phyloP scores from a whole-genome alignment of 1,139 yeast species.

The Hyphopichia fennica region DNA sequence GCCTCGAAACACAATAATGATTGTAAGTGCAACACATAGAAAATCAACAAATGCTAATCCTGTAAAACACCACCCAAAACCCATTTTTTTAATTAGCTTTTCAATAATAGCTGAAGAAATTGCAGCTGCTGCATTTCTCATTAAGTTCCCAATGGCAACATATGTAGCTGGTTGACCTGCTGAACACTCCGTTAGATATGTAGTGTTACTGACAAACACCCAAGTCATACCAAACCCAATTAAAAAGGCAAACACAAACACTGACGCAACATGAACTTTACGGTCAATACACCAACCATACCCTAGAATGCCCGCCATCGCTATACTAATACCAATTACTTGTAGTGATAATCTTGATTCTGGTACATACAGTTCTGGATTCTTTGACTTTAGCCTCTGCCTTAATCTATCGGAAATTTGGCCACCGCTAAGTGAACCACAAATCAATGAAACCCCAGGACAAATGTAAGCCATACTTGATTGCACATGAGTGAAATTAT shows the following conservation, averaged over 20 bases:
- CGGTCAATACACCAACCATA: constrained; percentile 56
- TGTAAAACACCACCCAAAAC: constrained; percentile 61
- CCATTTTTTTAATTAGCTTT: constrained; percentile 41
- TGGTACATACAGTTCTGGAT: constrained; percentile 33
- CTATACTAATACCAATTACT: constrained; percentile 42
- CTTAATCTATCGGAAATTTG: constrained; percentile 45
- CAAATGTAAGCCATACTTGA: constrained; percentile 52
- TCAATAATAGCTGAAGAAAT: constrained; percentile 51
- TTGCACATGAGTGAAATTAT: constrained; percentile 34
- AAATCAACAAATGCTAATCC: constrained; percentile 48
- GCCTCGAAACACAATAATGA: constrained; percentile 27
- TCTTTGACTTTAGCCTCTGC: constrained; percentile 20
- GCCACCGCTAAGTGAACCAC: constrained; percentile 55
- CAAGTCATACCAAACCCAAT: constrained; percentile 60
- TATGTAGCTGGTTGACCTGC: constrained; percentile 54
- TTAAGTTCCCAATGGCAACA: constrained; percentile 56
- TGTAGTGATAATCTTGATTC: constrained; percentile 51
- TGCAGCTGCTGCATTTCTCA: constrained; percentile 59
- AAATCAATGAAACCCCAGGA: constrained; percentile 52
- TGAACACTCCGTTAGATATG: constrained; percentile 55
- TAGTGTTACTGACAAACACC: constrained; percentile 58
- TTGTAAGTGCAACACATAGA: constrained; percentile 22
- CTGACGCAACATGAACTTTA: constrained; percentile 41
- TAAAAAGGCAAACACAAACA: constrained; percentile 46
- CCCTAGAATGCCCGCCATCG: constrained; percentile 48